phyloP scores from a whole-genome alignment of 108 stramenopile genomes.

The Nitzschia palea region DNA sequence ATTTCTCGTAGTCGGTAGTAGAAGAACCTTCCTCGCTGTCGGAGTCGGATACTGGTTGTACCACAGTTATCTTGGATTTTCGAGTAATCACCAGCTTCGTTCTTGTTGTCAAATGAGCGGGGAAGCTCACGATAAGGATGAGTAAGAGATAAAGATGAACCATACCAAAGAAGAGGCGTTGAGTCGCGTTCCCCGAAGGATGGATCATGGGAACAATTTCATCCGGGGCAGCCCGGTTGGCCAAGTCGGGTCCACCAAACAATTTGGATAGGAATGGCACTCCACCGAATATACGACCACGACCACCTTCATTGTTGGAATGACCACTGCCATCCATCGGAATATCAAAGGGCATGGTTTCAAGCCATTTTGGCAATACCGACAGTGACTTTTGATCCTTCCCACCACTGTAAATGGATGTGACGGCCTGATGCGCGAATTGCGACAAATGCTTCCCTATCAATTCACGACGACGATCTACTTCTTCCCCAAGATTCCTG shows the following conservation, averaged over 20 bases:
- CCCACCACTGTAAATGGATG: slow-evolving; percentile 2
- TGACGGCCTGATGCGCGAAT: slow-evolving; percentile 26
- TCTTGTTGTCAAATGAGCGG: slow-evolving; percentile 50
- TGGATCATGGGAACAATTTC: slow-evolving; percentile 71
- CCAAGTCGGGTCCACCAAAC: slow-evolving; percentile 24
- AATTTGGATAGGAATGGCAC: slow-evolving; percentile 5
- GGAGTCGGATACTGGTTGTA: slow-evolving; percentile 24
- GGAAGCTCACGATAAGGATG: slow-evolving; percentile 77
- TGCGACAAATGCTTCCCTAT: slow-evolving; percentile 34
- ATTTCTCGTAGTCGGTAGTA: background rate
- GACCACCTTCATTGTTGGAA: slow-evolving; percentile 4
- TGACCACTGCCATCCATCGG: slow-evolving; percentile 1
- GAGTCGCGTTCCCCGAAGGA: slow-evolving; percentile 64
- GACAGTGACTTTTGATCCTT: slow-evolving; percentile 1
- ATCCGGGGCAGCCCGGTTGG: slow-evolving; percentile 46
- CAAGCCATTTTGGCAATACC: slow-evolving; percentile 4
- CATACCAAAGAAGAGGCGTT: slow-evolving; percentile 56
- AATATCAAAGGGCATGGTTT: slow-evolving; percentile 3
- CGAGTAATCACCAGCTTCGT: slow-evolving; percentile 48
- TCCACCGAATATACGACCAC: background rate
- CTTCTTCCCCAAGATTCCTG: slow-evolving; percentile 34
- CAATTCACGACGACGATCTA: slow-evolving; percentile 35
- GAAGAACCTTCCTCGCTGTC: slow-evolving; percentile 21
- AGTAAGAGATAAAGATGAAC: slow-evolving; percentile 82
- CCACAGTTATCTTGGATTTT: background rate